Percentiles rank a stretch among this genome's conserved stretches.
Evolutionary conservation across 495 filamentous ascomycete genomes (phyloP).

Genomic region (Lasiosphaeris hirsuta): DNA sequence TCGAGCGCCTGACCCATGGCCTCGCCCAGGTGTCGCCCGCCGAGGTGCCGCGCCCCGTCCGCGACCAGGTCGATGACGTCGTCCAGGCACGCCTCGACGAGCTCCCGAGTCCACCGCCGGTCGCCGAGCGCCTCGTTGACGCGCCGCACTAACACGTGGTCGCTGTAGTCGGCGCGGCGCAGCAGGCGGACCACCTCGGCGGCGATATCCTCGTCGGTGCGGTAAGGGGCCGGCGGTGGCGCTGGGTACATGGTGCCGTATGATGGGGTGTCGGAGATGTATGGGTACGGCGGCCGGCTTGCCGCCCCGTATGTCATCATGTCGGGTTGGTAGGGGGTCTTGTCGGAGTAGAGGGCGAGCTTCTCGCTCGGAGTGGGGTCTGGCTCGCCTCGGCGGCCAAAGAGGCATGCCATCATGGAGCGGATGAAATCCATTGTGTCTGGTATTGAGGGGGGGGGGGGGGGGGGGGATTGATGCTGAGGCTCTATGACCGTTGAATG

Average conservation of each 20-base stretch:
- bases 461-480: too few relatives aligned
- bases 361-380: too few relatives aligned
- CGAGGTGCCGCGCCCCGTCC: slow-evolving; percentile 11
- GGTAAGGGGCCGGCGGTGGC: not conserved
- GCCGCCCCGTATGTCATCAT: not conserved
- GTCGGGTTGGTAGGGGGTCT: slow-evolving; percentile 12
- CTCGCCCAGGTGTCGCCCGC: slow-evolving; percentile 13
- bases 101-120: slow-evolving; percentile 14
- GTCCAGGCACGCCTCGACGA: slow-evolving; percentile 21
- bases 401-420: slow-evolving; percentile 19
- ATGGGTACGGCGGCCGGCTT: not conserved
- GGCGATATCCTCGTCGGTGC: slow-evolving; percentile 11
- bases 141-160: slow-evolving; percentile 14
- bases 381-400: slow-evolving; percentile 1
- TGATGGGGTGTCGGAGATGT: slow-evolving; percentile 5
- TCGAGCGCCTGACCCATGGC: slow-evolving; percentile 22
- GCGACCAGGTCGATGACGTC: slow-evolving; percentile 21
- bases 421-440: slow-evolving; percentile 14
- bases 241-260: not conserved
- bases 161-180: slow-evolving; percentile 15
- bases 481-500: too few relatives aligned
- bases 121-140: slow-evolving; percentile 9
- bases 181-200: slow-evolving; percentile 13
- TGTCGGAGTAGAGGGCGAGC: slow-evolving; percentile 1
- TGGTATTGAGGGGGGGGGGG: too few relatives aligned